Evolutionary conservation across 805 yeast species (phyloP).

Genomic region (Cyberlindnera mycetangii): DNA sequence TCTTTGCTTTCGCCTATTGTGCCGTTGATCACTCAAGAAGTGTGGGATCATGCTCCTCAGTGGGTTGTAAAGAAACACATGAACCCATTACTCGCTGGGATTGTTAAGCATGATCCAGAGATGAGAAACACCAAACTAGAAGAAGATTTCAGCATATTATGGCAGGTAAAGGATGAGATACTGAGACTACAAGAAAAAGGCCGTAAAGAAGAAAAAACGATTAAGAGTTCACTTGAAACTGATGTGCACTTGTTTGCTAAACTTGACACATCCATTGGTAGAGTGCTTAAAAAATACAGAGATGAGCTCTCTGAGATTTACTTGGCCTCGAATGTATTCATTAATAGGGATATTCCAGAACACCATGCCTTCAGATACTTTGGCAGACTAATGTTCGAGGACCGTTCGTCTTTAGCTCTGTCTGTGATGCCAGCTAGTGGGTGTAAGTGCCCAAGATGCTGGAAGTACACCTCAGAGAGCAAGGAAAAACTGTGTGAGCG

Average conservation of each 20-base stretch:
- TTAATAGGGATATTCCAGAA: conserved; percentile 29
- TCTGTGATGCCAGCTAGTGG: conserved; percentile 43
- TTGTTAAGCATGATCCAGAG: conserved; percentile 12
- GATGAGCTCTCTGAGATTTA: conserved; percentile 54
- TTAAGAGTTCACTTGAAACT: conserved; percentile 60
- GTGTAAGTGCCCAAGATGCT: conserved; percentile 88
- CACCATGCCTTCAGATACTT: conserved; percentile 27
- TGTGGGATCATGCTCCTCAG: conserved; percentile 59
- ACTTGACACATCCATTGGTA: conserved; percentile 14
- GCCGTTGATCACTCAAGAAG: conserved; percentile 86
- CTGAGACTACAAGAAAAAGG: conserved; percentile 55
- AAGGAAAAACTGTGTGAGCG: conserved; percentile 61
- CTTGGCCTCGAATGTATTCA: conserved; percentile 58
- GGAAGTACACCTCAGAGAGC: conserved; percentile 65
- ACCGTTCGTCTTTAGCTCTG: conserved; percentile 31
- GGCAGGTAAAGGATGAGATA: conserved; percentile 46
- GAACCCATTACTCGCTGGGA: conserved; percentile 22
- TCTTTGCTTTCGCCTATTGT: conserved; percentile 73
- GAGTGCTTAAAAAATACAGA: conserved; percentile 22
- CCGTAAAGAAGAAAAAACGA: conserved; percentile 42
- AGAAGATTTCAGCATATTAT: conserved; percentile 41
- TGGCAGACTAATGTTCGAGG: conserved; percentile 29
- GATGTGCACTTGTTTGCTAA: conserved; percentile 37
- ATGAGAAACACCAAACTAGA: conserved; percentile 37
- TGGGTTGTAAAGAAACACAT: conserved; percentile 21